Evolutionary conservation across 768 basidiomycete species (phyloP).

Genomic region (Daedaleopsis sinensis): DNA sequence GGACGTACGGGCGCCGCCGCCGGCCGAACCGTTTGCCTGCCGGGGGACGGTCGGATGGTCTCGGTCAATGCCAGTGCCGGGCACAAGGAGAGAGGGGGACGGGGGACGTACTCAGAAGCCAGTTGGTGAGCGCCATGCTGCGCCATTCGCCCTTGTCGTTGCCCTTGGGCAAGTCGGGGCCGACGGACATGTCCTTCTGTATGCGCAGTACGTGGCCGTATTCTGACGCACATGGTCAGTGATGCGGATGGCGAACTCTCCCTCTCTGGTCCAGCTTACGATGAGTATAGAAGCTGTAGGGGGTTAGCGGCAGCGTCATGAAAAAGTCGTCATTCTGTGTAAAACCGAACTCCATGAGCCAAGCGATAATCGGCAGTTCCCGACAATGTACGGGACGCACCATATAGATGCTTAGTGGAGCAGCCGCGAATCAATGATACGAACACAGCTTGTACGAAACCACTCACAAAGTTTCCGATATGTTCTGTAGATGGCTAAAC

Average conservation of each 20-base stretch:
- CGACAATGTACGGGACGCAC: constrained; percentile 17
- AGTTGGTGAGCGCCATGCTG: constrained; percentile 38
- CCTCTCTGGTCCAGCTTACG: no score
- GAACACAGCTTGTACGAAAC: neutral
- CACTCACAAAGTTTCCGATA: constrained; percentile 37
- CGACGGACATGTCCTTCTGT: constrained; percentile 36
- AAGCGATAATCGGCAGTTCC: neutral
- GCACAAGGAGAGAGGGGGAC: neutral
- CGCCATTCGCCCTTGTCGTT: constrained; percentile 41
- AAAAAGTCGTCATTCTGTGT: constrained; percentile 46
- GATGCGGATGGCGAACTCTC: neutral
- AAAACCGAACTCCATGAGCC: neutral
- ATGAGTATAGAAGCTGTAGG: neutral
- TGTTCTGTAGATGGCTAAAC: constrained; percentile 32
- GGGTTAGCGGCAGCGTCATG: constrained; percentile 5
- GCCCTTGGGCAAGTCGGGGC: constrained; percentile 22
- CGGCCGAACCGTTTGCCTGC: constrained; percentile 40
- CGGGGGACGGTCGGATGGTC: neutral
- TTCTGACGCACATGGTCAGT: constrained; percentile 11
- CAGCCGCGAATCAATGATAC: neutral
- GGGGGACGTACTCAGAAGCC: constrained; percentile 35
- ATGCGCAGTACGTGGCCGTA: constrained; percentile 44
- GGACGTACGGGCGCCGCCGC: constrained; percentile 41
- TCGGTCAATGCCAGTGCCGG: neutral
- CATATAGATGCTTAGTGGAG: constrained; percentile 27